Conservation (phyloP, 2,329 filamentous ascomycete genomes). For the Neonectria hederae region DNA sequence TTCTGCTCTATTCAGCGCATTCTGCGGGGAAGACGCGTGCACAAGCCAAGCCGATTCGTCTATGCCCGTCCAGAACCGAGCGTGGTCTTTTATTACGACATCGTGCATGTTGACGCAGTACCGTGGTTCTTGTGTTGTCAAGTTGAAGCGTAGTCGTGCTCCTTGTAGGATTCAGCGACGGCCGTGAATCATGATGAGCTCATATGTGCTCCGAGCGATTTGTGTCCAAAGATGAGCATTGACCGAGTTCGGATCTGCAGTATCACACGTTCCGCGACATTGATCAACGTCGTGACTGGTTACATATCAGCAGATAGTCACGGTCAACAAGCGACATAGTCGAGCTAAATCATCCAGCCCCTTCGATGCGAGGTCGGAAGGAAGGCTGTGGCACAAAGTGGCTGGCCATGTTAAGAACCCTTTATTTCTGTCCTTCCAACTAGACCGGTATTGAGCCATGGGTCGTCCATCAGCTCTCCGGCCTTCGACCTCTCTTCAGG, state of each 20-base stretch:
- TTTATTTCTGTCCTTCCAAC: conserved; percentile 6
- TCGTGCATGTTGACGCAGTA: neutral
- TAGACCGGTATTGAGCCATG: conserved; percentile 32
- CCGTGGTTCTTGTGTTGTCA: neutral
- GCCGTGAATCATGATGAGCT: neutral
- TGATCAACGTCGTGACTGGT: neutral
- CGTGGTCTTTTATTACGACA: neutral
- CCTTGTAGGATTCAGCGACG: neutral
- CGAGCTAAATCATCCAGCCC: neutral
- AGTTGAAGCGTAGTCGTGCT: neutral
- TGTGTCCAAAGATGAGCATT: neutral
- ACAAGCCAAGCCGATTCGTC: neutral
- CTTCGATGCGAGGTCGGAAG: neutral
- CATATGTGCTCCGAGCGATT: neutral
- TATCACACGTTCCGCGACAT: neutral
- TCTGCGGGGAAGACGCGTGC: neutral
- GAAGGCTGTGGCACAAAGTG: neutral
- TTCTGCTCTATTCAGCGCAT: neutral
- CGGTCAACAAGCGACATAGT: neutral
- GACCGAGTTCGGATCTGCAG: neutral
- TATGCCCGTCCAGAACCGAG: neutral
- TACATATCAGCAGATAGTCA: neutral
- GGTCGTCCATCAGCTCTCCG: conserved; percentile 35
- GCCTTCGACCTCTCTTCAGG: conserved; percentile 40
- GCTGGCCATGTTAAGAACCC: neutral